Evolutionary conservation across 495 filamentous ascomycete genomes (phyloP).

Genomic region (Cercophora sp.): DNA sequence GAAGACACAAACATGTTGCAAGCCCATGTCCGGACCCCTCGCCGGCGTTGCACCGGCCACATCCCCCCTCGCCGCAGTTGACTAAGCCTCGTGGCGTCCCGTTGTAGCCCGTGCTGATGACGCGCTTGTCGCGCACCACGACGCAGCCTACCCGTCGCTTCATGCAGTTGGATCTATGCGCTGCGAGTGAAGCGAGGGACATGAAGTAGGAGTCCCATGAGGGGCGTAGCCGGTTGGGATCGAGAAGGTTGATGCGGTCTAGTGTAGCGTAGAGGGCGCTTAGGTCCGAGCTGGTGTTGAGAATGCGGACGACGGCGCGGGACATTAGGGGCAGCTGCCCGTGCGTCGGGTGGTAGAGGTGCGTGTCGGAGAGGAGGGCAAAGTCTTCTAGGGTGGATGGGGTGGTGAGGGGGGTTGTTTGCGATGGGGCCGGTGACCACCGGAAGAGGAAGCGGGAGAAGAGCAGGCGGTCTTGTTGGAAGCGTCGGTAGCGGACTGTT

Average conservation of each 20-base stretch:
- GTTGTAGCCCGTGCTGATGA: constrained; percentile 97
- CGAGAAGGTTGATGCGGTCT: constrained; percentile 63
- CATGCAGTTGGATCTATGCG: constrained; percentile 95
- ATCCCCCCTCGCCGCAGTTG: constrained; percentile 94
- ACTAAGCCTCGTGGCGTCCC: constrained; percentile 80
- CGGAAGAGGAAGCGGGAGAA: constrained; percentile 52
- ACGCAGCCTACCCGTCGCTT: constrained; percentile 94
- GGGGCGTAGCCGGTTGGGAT: constrained; percentile 79
- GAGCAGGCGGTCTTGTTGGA: constrained; percentile 55
- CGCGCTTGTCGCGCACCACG: constrained; percentile 79
- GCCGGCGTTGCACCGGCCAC: constrained; percentile 72
- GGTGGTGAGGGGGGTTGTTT: constrained; percentile 69
- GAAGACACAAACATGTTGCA: constrained; percentile 86
- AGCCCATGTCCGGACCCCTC: constrained; percentile 68
- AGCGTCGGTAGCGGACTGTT: constrained; percentile 58
- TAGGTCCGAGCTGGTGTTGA: constrained; percentile 76
- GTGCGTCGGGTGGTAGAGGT: constrained; percentile 64
- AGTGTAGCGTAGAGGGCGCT: constrained; percentile 65
- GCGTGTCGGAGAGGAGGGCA: constrained; percentile 66
- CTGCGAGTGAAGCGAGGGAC: constrained; percentile 85
- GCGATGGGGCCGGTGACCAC: constrained; percentile 43
- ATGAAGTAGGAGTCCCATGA: constrained; percentile 98
- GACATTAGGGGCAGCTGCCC: constrained; percentile 72
- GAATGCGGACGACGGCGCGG: constrained; percentile 73
- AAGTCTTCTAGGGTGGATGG: constrained; percentile 67